A percentile compares a stretch with the other conserved stretches of the same genome.
Conservation (phyloP, 805 yeast species). For the Metschnikowia picachoensis region DNA sequence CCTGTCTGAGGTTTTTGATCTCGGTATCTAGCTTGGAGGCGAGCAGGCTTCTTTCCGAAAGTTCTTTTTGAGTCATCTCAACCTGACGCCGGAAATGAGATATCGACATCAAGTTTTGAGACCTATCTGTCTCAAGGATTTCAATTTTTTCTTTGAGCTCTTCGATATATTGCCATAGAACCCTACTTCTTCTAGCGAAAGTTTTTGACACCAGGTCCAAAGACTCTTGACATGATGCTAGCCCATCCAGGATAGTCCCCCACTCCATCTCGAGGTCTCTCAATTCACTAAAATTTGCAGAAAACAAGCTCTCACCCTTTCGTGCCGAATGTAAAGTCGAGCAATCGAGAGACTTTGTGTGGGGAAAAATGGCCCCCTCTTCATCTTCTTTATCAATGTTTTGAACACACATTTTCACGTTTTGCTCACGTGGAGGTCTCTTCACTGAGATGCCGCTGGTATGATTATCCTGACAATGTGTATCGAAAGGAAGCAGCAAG, state of each 20-base stretch:
- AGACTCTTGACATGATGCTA: not conserved
- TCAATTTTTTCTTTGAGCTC: not conserved
- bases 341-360: no score
- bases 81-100: not conserved
- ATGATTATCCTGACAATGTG: no score
- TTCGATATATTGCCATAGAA: not conserved
- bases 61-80: not conserved
- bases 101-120: not conserved
- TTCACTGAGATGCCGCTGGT: no score
- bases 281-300: no score
- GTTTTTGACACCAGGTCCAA: not conserved
- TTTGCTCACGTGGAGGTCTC: no score
- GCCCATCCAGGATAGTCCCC: not conserved
- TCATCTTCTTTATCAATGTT: no score
- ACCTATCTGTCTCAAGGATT: not conserved
- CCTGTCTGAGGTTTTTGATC: not conserved
- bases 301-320: no score
- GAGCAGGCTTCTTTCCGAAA: not conserved
- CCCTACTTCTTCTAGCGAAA: not conserved
- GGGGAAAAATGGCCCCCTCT: no score
- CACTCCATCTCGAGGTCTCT: not conserved
- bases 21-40: not conserved
- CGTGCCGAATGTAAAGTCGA: no score
- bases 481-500: no score
- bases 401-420: no score